Evolutionary conservation across 2,329 filamentous ascomycete genomes (phyloP).

Genomic region (Ascochyta viciae-villosae): DNA sequence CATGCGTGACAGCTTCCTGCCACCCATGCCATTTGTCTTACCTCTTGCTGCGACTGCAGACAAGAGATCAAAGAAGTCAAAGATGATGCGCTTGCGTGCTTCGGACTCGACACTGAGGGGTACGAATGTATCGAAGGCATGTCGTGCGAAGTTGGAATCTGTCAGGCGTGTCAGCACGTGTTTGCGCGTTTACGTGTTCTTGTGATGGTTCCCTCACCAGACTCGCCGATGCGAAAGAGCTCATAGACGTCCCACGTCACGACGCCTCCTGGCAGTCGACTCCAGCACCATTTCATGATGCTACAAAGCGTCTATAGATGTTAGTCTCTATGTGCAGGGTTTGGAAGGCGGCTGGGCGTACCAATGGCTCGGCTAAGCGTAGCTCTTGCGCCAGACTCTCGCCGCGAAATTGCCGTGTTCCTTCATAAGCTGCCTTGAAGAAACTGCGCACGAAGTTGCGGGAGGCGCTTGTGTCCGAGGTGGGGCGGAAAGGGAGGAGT

Average conservation of each 20-base stretch:
- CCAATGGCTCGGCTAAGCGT: constrained; percentile 92
- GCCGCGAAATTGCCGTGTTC: constrained; percentile 65
- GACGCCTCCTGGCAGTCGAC: constrained; percentile 84
- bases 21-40: constrained; percentile 91
- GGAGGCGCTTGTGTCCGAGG: constrained; percentile 88
- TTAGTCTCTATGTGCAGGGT: constrained; percentile 24
- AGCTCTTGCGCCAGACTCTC: constrained; percentile 82
- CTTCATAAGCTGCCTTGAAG: constrained; percentile 74
- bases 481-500: constrained; percentile 90
- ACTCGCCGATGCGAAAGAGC: constrained; percentile 91
- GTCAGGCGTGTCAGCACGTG: constrained; percentile 30
- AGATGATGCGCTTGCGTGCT: constrained; percentile 85
- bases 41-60: constrained; percentile 90
- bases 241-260: constrained; percentile 98
- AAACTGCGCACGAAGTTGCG: constrained; percentile 93
- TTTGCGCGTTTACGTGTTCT: constrained; percentile 8
- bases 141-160: constrained; percentile 91
- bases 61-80: constrained; percentile 94
- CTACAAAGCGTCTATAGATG: constrained; percentile 79
- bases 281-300: constrained; percentile 99
- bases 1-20: constrained; percentile 91
- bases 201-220: constrained; percentile 64
- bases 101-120: constrained; percentile 90
- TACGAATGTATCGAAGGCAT: constrained; percentile 96
- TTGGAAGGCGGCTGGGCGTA: constrained; percentile 54